phyloP scores from a whole-genome alignment of 1,284 basidiomycete species.

The Rhizopogon parksii region DNA sequence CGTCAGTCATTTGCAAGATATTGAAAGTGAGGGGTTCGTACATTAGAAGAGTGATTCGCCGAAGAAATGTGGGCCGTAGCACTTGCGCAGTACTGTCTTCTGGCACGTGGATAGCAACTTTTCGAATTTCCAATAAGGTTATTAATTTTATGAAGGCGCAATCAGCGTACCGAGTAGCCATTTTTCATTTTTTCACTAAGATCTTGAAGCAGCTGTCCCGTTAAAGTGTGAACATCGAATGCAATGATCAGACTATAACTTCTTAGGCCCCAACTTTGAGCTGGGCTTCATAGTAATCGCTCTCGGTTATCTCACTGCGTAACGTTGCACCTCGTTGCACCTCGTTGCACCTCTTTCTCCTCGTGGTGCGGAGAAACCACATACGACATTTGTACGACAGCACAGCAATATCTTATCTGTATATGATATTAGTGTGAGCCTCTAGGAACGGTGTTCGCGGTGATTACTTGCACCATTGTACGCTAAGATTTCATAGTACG shows the following conservation, averaged over 20 bases:
- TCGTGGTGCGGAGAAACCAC: background rate
- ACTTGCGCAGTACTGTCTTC: too few species aligned
- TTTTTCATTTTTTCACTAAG: background rate
- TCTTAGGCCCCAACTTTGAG: too few species aligned
- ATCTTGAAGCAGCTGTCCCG: background rate
- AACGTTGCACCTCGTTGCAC: background rate
- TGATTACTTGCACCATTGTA: conserved; percentile 2
- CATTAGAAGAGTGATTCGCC: background rate
- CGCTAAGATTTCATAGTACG: background rate
- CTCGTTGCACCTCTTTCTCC: background rate
- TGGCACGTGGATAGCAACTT: background rate
- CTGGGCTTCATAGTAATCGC: background rate
- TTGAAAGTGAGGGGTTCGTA: background rate
- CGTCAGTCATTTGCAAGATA: background rate
- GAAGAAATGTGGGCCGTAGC: background rate
- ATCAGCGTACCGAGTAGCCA: background rate
- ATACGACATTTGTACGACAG: background rate
- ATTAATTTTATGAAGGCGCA: conserved; percentile 1
- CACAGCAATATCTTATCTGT: background rate
- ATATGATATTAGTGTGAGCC: background rate
- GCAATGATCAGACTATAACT: background rate
- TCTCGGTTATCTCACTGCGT: background rate
- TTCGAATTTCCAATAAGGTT: background rate
- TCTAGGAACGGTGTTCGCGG: background rate
- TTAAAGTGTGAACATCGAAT: background rate